These are phyloP conservation scores for Metschnikowia peoriensis DNA, from an alignment of 805 yeast genomes.

Conservation along the genomic window DNA sequence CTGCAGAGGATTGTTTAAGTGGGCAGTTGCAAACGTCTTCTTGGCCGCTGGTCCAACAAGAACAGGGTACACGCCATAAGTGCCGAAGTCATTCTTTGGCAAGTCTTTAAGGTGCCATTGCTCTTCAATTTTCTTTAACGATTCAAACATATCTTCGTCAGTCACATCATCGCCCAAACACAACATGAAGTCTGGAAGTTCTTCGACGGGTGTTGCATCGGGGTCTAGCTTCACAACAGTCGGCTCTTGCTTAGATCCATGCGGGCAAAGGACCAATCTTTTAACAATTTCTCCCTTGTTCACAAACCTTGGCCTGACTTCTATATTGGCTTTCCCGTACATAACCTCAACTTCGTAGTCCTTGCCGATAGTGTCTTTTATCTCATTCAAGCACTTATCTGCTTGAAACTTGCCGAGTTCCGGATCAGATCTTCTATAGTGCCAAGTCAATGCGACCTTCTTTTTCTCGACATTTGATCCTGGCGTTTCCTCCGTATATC, in stretches of 20 bases:
- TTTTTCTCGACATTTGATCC: conserved; percentile 85
- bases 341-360: conserved; percentile 87
- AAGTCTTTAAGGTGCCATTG: conserved; percentile 46
- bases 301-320: conserved; percentile 92
- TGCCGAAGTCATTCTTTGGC: conserved; percentile 45
- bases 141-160: conserved; percentile 95
- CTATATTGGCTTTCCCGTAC: conserved; percentile 96
- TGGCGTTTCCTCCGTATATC: conserved; percentile 84
- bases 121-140: conserved; percentile 62
- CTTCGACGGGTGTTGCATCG: conserved; percentile 33
- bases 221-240: conserved; percentile 23
- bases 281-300: conserved; percentile 97
- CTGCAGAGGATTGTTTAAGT: conserved; percentile 77
- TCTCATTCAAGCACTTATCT: conserved; percentile 60
- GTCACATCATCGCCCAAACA: conserved; percentile 96
- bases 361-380: conserved; percentile 56
- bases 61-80: conserved; percentile 74
- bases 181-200: conserved; percentile 77
- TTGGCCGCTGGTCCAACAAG: conserved; percentile 93
- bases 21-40: conserved; percentile 80
- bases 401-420: conserved; percentile 90
- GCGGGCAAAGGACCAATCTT: conserved; percentile 63
- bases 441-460: conserved; percentile 97
- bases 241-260: conserved; percentile 53
- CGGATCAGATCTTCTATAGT: conserved; percentile 92